A percentile compares a stretch with the other conserved stretches of the same genome.
Conservation (phyloP, 177 flowering plant genomes). For the Vitis hybrid region DNA sequence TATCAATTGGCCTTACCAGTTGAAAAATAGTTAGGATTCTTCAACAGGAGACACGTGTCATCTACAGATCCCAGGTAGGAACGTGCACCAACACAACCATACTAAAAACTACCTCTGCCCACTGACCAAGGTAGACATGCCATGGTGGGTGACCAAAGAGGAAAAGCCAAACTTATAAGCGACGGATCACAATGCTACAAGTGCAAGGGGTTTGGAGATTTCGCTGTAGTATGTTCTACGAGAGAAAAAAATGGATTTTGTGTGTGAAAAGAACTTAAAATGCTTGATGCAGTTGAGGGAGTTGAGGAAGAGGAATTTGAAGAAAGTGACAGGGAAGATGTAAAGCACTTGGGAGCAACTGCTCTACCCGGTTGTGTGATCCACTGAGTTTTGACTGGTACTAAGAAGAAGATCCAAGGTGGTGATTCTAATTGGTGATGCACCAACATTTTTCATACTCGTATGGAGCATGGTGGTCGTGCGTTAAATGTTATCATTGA, state of each 20-base stretch:
- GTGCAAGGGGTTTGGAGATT: slow-evolving; percentile 2
- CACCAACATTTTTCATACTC: not conserved
- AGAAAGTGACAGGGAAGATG: not conserved
- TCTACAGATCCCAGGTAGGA: too few species aligned
- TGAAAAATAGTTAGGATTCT: too few species aligned
- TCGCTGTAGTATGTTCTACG: not conserved
- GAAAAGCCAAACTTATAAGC: not conserved
- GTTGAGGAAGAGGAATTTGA: not conserved
- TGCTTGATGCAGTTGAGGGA: not conserved
- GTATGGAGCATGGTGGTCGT: too few species aligned
- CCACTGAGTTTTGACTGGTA: not conserved
- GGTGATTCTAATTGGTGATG: not conserved
- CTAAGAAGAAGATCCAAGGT: not conserved
- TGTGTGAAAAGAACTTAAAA: not conserved
- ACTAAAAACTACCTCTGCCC: not conserved
- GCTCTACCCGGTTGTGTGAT: not conserved
- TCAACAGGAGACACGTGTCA: too few species aligned
- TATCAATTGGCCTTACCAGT: too few species aligned
- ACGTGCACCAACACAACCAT: too few species aligned
- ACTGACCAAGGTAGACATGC: not conserved
- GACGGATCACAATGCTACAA: not conserved
- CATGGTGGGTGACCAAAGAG: not conserved
- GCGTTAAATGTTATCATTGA: too few species aligned
- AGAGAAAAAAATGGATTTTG: too few species aligned
- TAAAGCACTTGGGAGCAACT: not conserved